phyloP scores from a whole-genome alignment of 805 yeast genomes.

The Yarrowia hollandica region DNA sequence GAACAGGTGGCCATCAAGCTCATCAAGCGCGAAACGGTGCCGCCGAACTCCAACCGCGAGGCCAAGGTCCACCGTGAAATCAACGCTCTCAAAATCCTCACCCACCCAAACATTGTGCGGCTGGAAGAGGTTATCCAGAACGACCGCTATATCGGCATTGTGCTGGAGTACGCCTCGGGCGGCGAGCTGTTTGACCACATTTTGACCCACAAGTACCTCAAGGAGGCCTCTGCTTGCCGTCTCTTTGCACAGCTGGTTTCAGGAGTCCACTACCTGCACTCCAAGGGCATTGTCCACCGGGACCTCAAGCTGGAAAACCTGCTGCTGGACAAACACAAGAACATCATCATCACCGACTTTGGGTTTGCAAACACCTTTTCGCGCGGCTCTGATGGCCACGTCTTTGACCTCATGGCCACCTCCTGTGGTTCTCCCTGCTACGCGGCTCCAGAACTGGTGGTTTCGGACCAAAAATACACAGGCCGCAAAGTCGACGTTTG shows the following conservation, averaged over 20 bases:
- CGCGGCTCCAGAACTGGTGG: slow-evolving; percentile 96
- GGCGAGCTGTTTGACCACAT: slow-evolving; percentile 96
- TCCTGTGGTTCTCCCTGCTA: slow-evolving; percentile 98
- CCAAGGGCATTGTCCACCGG: slow-evolving; percentile 76
- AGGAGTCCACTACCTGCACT: slow-evolving; percentile 88
- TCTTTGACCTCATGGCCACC: slow-evolving; percentile 78
- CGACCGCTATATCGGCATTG: slow-evolving; percentile 94
- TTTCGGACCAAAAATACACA: slow-evolving; percentile 80
- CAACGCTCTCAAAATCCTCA: slow-evolving; percentile 72
- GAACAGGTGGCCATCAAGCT: slow-evolving; percentile 79
- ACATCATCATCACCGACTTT: slow-evolving; percentile 83
- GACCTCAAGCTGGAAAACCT: slow-evolving; percentile 76
- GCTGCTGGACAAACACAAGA: slow-evolving; percentile 79
- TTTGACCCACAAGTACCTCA: slow-evolving; percentile 77
- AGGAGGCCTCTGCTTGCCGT: slow-evolving; percentile 82
- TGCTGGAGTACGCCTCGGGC: slow-evolving; percentile 93
- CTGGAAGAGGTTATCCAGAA: slow-evolving; percentile 91
- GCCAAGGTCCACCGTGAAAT: slow-evolving; percentile 90
- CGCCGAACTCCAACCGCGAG: slow-evolving; percentile 81
- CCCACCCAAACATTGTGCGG: slow-evolving; percentile 91
- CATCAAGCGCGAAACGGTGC: slow-evolving; percentile 83
- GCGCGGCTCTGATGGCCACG: slow-evolving; percentile 34
- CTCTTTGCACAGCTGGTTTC: slow-evolving; percentile 89
- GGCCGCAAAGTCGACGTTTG: slow-evolving; percentile 94
- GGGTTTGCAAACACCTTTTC: slow-evolving; percentile 89